phyloP scores from a whole-genome alignment of 179 eudicot genomes.

The Drosera spatulata region DNA sequence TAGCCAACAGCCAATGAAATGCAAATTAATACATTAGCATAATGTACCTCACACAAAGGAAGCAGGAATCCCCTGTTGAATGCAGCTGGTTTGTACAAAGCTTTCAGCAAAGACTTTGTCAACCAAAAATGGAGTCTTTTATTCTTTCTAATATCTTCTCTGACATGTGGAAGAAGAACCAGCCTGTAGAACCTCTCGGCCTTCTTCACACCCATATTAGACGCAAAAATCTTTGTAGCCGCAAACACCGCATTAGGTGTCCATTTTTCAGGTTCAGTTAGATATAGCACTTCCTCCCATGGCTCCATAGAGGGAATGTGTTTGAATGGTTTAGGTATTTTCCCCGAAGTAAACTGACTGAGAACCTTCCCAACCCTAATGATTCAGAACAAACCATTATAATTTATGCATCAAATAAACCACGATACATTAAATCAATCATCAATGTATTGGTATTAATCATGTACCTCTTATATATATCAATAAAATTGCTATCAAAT shows the following conservation, averaged over 20 bases:
- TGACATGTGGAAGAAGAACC: conserved; percentile 76
- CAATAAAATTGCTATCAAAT: conserved; percentile 56
- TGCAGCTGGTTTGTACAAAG: conserved; percentile 90
- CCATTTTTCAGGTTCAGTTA: conserved; percentile 97
- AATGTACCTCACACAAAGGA: conserved; percentile 74
- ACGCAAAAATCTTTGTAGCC: conserved; percentile 91
- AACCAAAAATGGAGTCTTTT: conserved; percentile 76
- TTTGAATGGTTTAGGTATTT: conserved; percentile 74
- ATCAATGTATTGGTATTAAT: neutral
- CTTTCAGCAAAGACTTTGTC: conserved; percentile 62
- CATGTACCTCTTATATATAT: conserved; percentile 68
- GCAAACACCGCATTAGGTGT: conserved; percentile 78
- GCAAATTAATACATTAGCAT: neutral
- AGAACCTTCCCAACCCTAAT: conserved; percentile 74
- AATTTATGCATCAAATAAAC: neutral
- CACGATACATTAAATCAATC: neutral
- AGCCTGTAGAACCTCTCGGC: conserved; percentile 75
- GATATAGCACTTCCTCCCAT: conserved; percentile 80
- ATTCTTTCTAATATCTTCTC: conserved; percentile 73
- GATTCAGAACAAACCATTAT: neutral
- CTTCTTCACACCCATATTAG: conserved; percentile 72
- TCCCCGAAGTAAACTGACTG: conserved; percentile 63
- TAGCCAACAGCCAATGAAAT: neutral
- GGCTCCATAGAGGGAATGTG: conserved; percentile 49
- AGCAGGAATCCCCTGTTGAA: conserved; percentile 87